phyloP scores from a whole-genome alignment of 352 stramenopile genomes.

The Phytophthora vignae region DNA sequence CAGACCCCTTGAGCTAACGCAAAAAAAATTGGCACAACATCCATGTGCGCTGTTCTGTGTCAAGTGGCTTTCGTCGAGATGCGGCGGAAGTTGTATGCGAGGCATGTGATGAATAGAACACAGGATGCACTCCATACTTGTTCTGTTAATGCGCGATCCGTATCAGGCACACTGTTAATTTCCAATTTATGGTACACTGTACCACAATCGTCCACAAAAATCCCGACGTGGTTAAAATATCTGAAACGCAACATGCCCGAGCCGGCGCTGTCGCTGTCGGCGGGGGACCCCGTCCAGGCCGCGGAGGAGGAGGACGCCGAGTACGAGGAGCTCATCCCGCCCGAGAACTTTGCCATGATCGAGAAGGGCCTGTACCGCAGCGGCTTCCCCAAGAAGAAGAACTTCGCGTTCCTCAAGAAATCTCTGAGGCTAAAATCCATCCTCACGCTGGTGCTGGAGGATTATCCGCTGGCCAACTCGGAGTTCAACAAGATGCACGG shows the following conservation, averaged over 20 bases:
- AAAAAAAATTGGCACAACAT: too few species aligned
- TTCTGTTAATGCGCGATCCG: too few species aligned
- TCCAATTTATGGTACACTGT: too few species aligned
- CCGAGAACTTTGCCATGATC: constrained; percentile 91
- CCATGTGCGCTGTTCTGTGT: too few species aligned
- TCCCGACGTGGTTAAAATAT: too few species aligned
- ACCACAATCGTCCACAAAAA: too few species aligned
- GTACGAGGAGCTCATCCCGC: constrained; percentile 86
- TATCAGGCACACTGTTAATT: too few species aligned
- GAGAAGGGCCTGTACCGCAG: constrained; percentile 88
- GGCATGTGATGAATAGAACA: too few species aligned
- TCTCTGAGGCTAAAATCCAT: constrained; percentile 82
- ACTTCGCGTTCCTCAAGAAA: constrained; percentile 87
- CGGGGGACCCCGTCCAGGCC: constrained; percentile 38
- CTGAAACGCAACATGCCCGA: not conserved
- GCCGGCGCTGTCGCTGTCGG: constrained; percentile 25
- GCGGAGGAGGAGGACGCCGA: constrained; percentile 76
- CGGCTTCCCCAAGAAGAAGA: constrained; percentile 91
- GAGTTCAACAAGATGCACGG: constrained; percentile 85
- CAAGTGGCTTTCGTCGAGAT: too few species aligned
- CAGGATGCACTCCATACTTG: too few species aligned
- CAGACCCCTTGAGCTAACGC: too few species aligned
- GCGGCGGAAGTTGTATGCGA: too few species aligned
- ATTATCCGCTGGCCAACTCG: constrained; percentile 85
- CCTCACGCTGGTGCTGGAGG: constrained; percentile 87